phyloP scores from a whole-genome alignment of 2,329 filamentous ascomycete species.

The Calonectria hongkongensis region DNA sequence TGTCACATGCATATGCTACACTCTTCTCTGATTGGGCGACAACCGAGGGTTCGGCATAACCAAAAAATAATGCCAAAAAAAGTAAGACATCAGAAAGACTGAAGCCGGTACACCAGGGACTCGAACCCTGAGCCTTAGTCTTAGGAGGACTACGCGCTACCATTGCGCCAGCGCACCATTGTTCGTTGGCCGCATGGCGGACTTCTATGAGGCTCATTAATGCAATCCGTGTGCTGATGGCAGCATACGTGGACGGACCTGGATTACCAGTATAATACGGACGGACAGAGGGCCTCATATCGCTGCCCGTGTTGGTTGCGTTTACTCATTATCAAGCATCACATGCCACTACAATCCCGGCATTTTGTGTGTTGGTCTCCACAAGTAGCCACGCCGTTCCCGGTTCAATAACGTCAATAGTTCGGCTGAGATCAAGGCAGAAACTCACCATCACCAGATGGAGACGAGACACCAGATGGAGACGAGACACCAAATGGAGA shows the following conservation, averaged over 20 bases:
- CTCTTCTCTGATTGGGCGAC: no score
- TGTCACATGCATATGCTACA: no score
- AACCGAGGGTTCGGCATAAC: neutral
- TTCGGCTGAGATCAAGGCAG: neutral
- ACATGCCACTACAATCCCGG: neutral
- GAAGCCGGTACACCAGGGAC: constrained; percentile 60
- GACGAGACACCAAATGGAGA: no score
- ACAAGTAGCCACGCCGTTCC: neutral
- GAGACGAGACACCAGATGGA: no score
- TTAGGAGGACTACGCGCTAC: constrained; percentile 64
- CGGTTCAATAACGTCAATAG: neutral
- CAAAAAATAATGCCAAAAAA: constrained; percentile 28
- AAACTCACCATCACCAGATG: neutral
- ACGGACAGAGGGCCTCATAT: neutral
- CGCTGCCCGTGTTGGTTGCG: neutral
- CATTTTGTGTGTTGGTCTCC: neutral
- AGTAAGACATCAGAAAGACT: constrained; percentile 25
- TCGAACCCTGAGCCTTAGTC: constrained; percentile 65
- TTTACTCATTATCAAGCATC: neutral
- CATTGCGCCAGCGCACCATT: constrained; percentile 61
- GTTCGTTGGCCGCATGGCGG: neutral
- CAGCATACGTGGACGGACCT: no score
- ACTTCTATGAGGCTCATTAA: neutral
- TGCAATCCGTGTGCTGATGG: neutral
- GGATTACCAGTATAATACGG: no score